Evolutionary conservation across 1,284 basidiomycete species (phyloP), one percentile per base, ranked within the genome.

Genomic region (Apiotrichum gracile): DNA sequence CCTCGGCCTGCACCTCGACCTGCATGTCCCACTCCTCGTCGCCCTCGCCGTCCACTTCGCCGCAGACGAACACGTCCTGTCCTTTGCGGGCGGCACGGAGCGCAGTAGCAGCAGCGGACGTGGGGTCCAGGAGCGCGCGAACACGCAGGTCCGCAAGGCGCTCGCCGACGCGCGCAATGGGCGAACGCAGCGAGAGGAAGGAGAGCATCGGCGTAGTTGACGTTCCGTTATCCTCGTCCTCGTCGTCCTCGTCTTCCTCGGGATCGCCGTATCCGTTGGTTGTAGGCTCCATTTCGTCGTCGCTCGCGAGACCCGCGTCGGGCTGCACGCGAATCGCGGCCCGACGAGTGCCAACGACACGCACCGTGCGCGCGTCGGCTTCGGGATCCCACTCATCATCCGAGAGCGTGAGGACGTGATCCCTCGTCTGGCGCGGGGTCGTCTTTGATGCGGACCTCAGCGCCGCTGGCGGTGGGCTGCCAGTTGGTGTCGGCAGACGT

Each of bases 331-430:
- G 19, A 21, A 57, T 21, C 8, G 47, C 47, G 7, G 56, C 24
- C 8, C 67, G 48, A 27, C 43, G 37, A 31, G 55, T 57, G n/a
- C 55, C 55, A 8, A 37, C 34, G 12, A 57, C 49, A 6, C 44
- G 48, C 1, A 57, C 24, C 2, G 34, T 44, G 19, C 40, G 47
- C 27, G 48, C 46, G 24, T 43, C 44, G 17, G 40, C 62, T 45
- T 67, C 68, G 10, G 65, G 63, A 47, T 68, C 67, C 59, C 61
- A 69, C 50, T 69, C 68, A 47, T 68, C 70, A 24, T 69, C 67
- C 3, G 63, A 65, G 5, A 70, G 46, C 12, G 55, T 39, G 24
- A 72, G 16, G 4, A 63, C 41, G 44, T 61, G 63, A 26, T 9
- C 47, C 25, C 41, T 26, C 8, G 10, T 26, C 10, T 12, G 5